Evolutionary conservation across 306 rosid species (phyloP).

Genomic region (Prunus campanulata): DNA sequence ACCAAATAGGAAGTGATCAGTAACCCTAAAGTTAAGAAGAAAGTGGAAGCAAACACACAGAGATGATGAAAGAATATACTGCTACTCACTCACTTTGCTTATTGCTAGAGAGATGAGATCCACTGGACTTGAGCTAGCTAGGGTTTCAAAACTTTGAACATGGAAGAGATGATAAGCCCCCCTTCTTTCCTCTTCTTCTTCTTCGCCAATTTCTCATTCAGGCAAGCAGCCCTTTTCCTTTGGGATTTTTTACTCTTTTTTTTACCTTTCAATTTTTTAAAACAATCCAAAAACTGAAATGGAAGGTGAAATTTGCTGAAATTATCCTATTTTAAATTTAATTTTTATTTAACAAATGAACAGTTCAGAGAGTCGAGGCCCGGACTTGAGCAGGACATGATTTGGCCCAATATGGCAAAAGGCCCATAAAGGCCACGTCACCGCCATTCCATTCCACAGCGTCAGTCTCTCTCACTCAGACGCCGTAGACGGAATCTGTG

Average conservation of each 20-base stretch:
- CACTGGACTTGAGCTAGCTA: neutral
- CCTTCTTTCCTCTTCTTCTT: neutral
- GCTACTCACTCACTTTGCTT: slow-evolving; percentile 1
- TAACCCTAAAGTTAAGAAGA: neutral
- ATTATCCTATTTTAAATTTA: neutral
- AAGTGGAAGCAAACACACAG: neutral
- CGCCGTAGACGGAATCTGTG: neutral
- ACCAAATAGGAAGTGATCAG: neutral
- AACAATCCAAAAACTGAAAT: neutral
- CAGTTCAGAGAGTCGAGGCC: neutral
- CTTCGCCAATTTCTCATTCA: neutral
- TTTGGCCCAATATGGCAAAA: neutral
- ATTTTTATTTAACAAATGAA: too few species aligned
- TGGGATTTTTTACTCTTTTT: neutral
- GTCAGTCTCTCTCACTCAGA: neutral
- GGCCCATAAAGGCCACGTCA: neutral
- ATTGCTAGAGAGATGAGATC: neutral
- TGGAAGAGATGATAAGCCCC: neutral
- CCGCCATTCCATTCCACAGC: neutral
- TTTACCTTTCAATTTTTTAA: neutral
- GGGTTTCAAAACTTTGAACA: neutral
- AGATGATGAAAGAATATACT: neutral
- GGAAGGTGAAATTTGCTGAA: neutral
- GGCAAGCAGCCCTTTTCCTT: neutral
- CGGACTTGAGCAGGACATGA: neutral